Conservation (phyloP, 2,329 filamentous ascomycete species). For the Epichloe aotearoae region DNA sequence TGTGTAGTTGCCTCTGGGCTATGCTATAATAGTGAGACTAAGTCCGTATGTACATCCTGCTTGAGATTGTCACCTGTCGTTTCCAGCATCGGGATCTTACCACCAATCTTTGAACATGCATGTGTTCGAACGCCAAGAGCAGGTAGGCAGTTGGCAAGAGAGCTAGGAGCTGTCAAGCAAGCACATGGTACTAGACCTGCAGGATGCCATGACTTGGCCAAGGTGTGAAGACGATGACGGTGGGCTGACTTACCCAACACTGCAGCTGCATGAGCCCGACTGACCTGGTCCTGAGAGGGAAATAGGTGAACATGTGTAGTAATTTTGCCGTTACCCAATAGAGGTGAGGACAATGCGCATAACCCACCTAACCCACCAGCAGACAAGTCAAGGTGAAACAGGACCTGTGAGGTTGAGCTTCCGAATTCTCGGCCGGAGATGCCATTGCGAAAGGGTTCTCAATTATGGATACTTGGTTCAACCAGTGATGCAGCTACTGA, state of each 20-base stretch:
- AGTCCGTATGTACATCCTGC: too few species aligned
- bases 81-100: background rate
- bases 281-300: conserved; percentile 7
- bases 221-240: background rate
- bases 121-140: background rate
- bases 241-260: background rate
- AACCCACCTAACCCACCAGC: too few species aligned
- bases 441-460: background rate
- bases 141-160: background rate
- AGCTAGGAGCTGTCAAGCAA: background rate
- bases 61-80: background rate
- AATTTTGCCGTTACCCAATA: conserved; percentile 5
- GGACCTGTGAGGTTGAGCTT: too few species aligned
- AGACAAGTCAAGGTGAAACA: background rate
- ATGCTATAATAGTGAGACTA: background rate
- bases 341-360: background rate
- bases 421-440: background rate
- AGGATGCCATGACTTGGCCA: background rate
- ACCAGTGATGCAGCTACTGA: conserved; percentile 1
- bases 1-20: background rate
- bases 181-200: background rate
- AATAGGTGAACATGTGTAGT: conserved; percentile 1
- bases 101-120: background rate
- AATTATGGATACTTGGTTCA: background rate
- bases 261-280: conserved; percentile 9